phyloP scores from a whole-genome alignment of 2,329 filamentous ascomycete genomes.

The Xylaria digitata region DNA sequence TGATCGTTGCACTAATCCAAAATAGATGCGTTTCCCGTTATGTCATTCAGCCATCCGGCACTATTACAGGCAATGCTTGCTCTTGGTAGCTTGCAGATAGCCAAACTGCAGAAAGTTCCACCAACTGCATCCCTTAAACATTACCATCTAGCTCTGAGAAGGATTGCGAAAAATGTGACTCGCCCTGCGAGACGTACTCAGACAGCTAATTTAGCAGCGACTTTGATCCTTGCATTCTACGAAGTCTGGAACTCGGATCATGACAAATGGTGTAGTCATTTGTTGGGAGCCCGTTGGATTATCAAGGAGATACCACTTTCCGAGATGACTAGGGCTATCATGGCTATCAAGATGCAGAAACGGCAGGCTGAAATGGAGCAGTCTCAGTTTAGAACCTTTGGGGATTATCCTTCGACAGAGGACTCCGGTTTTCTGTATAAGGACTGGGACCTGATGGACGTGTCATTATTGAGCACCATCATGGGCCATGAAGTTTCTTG shows the following conservation, averaged over 20 bases:
- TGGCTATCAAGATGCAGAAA: conserved; percentile 66
- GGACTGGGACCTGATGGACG: conserved; percentile 53
- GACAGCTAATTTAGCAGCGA: conserved; percentile 86
- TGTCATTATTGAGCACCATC: conserved; percentile 55
- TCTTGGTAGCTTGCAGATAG: conserved; percentile 86
- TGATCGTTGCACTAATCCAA: conserved; percentile 41
- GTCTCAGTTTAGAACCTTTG: conserved; percentile 42
- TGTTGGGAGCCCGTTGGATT: conserved; percentile 84
- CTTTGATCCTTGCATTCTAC: conserved; percentile 87
- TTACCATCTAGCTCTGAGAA: conserved; percentile 85
- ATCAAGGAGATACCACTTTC: conserved; percentile 84
- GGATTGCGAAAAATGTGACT: conserved; percentile 80
- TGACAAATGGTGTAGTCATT: conserved; percentile 93
- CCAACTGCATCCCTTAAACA: conserved; percentile 88
- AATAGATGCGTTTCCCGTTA: conserved; percentile 80
- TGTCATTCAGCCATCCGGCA: conserved; percentile 85
- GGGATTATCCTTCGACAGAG: conserved; percentile 42
- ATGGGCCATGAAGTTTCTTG: conserved; percentile 65
- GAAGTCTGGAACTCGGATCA: conserved; percentile 96
- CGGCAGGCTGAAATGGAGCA: conserved; percentile 47
- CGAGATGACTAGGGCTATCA: conserved; percentile 76
- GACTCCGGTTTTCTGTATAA: conserved; percentile 44
- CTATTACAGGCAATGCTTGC: conserved; percentile 92
- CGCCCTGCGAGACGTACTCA: conserved; percentile 76
- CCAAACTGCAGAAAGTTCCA: conserved; percentile 79